phyloP scores from a whole-genome alignment of 164 flowering plant genomes.

The Platanus orientalis region DNA sequence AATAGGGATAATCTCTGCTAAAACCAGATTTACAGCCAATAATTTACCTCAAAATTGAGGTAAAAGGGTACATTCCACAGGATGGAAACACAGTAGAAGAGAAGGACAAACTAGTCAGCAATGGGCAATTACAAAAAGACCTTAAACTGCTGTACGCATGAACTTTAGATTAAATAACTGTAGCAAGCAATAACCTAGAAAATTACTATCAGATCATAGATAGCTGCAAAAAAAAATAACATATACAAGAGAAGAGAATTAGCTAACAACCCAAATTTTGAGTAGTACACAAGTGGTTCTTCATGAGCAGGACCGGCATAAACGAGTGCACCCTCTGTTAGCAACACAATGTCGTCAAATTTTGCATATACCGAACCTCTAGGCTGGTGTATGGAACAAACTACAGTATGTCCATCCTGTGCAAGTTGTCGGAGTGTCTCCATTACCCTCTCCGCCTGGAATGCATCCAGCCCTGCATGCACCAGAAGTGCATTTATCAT shows the following conservation, averaged over 20 bases:
- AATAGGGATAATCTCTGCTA: neutral
- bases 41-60: neutral
- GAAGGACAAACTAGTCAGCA: neutral
- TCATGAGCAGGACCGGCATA: constrained; percentile 91
- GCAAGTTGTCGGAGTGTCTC: constrained; percentile 92
- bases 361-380: constrained; percentile 88
- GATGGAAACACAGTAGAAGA: too few relatives aligned
- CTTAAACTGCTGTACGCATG: neutral
- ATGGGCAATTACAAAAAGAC: neutral
- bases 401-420: constrained; percentile 91
- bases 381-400: constrained; percentile 98
- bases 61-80: neutral
- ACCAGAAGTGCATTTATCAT: neutral
- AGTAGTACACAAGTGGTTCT: constrained; percentile 70
- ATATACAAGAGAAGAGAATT: constrained; percentile 16
- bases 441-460: constrained; percentile 98
- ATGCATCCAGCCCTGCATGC: constrained; percentile 90
- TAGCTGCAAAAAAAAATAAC: neutral
- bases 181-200: neutral
- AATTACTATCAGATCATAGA: neutral
- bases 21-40: neutral
- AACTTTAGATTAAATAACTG: neutral
- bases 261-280: constrained; percentile 70
- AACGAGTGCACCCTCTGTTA: constrained; percentile 73
- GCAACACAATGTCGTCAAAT: constrained; percentile 92